Evolutionary conservation across 2,329 filamentous ascomycete genomes (phyloP).

Genomic region (Aspergillus ochraceus): DNA sequence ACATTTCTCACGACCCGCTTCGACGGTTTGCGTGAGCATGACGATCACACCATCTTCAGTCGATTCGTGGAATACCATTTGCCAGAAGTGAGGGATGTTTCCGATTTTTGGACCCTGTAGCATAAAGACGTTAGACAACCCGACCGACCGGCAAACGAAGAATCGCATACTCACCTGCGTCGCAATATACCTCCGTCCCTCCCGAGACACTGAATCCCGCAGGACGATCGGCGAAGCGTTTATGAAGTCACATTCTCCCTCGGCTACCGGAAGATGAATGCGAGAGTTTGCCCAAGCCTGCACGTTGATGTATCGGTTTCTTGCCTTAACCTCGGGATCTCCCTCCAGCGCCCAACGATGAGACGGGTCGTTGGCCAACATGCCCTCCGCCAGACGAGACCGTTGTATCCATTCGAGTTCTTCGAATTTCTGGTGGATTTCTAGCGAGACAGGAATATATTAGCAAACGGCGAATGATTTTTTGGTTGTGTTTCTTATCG

Average conservation of each 20-base stretch:
- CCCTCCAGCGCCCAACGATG: conserved; percentile 61
- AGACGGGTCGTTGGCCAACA: conserved; percentile 44
- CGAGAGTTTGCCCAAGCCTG: conserved; percentile 87
- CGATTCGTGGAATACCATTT: conserved; percentile 89
- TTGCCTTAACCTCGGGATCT: conserved; percentile 55
- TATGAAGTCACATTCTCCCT: conserved; percentile 73
- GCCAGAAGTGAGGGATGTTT: conserved; percentile 82
- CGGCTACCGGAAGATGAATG: conserved; percentile 74
- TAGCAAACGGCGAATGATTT: conserved; percentile 2
- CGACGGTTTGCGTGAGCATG: conserved; percentile 89
- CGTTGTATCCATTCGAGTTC: conserved; percentile 63
- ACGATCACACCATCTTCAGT: conserved; percentile 76
- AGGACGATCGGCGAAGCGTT: conserved; percentile 74
- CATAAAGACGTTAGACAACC: not conserved
- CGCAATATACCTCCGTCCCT: conserved; percentile 71
- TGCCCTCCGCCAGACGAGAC: conserved; percentile 51
- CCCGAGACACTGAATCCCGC: conserved; percentile 49
- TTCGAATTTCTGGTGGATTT: conserved; percentile 60
- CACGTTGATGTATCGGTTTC: conserved; percentile 89
- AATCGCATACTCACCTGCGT: conserved; percentile 61
- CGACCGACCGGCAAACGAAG: not conserved
- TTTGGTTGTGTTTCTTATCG: no score
- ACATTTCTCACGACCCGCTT: conserved; percentile 78
- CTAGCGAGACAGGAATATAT: conserved; percentile 35
- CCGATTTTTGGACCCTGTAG: conserved; percentile 71